Percentiles rank a stretch among this genome's conserved stretches.
Conservation (phyloP, 2,329 filamentous ascomycete genomes). For the Pseudogymnoascus sp. region DNA sequence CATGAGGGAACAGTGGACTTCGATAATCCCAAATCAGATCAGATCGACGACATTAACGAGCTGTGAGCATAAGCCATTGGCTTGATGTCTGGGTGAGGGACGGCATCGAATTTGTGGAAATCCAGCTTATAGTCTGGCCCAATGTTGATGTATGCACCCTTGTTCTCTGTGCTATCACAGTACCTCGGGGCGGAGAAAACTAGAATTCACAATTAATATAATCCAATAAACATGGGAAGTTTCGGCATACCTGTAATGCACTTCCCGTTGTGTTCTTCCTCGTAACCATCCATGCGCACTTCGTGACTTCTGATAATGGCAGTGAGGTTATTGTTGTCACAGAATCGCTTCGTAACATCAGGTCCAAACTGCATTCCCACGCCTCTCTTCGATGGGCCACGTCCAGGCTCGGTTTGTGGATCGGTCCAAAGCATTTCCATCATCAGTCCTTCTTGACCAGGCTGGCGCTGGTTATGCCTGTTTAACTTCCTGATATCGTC, state of each 20-base stretch:
- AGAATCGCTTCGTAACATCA: slow-evolving; percentile 93
- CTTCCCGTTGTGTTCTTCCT: slow-evolving; percentile 89
- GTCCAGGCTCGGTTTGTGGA: slow-evolving; percentile 75
- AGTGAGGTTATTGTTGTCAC: slow-evolving; percentile 88
- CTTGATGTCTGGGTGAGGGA: slow-evolving; percentile 90
- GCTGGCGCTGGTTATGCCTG: slow-evolving; percentile 83
- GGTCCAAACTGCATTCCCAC: slow-evolving; percentile 96
- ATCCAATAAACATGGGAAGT: neutral
- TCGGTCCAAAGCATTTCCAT: slow-evolving; percentile 99
- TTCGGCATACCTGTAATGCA: slow-evolving; percentile 72
- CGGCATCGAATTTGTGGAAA: slow-evolving; percentile 91
- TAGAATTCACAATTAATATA: slow-evolving; percentile 32
- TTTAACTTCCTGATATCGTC: slow-evolving; percentile 93
- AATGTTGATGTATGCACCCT: slow-evolving; percentile 97
- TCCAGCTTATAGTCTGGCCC: slow-evolving; percentile 84
- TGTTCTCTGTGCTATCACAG: slow-evolving; percentile 96
- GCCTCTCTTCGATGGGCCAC: slow-evolving; percentile 91
- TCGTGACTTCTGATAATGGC: slow-evolving; percentile 97
- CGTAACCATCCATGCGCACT: slow-evolving; percentile 98
- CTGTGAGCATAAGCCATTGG: slow-evolving; percentile 90
- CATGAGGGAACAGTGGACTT: slow-evolving; percentile 6
- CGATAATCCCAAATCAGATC: slow-evolving; percentile 42
- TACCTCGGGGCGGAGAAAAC: slow-evolving; percentile 98
- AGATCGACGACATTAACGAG: slow-evolving; percentile 67
- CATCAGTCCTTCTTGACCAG: slow-evolving; percentile 91